phyloP scores from a whole-genome alignment of 805 yeast species.

The Priceomyces medius region DNA sequence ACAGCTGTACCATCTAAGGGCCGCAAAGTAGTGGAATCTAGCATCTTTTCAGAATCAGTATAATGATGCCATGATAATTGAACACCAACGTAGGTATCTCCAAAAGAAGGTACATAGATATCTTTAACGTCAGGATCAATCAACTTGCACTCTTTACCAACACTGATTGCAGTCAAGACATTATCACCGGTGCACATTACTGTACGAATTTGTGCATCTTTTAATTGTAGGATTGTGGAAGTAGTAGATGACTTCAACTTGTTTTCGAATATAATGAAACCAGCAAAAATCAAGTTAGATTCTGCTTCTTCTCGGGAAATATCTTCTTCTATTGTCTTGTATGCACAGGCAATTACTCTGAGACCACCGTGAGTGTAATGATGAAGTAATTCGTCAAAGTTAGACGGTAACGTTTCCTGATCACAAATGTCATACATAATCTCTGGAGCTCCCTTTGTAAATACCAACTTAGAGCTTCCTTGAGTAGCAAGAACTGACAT shows the following conservation, averaged over 20 bases:
- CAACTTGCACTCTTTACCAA: conserved; percentile 79
- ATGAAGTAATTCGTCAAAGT: conserved; percentile 72
- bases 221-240: conserved; percentile 56
- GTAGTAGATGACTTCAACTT: conserved; percentile 73
- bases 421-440: conserved; percentile 78
- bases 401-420: conserved; percentile 66
- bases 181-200: conserved; percentile 99
- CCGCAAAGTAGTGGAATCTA: conserved; percentile 65
- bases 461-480: conserved; percentile 26
- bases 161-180: conserved; percentile 90
- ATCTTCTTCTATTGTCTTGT: conserved; percentile 42
- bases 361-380: conserved; percentile 91
- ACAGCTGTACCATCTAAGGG: conserved; percentile 37
- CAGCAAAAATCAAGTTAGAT: conserved; percentile 66
- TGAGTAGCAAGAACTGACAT: conserved; percentile 77
- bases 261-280: conserved; percentile 91
- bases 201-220: conserved; percentile 72
- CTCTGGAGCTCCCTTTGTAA: conserved; percentile 97
- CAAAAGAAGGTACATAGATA: conserved; percentile 57
- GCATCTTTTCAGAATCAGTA: conserved; percentile 49
- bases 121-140: conserved; percentile 39
- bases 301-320: conserved; percentile 67
- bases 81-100: conserved; percentile 36
- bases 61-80: conserved; percentile 69
- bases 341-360: conserved; percentile 93